Conservation (phyloP, 163 green algal genomes). For the Coccomyxa subellipsoidea region DNA sequence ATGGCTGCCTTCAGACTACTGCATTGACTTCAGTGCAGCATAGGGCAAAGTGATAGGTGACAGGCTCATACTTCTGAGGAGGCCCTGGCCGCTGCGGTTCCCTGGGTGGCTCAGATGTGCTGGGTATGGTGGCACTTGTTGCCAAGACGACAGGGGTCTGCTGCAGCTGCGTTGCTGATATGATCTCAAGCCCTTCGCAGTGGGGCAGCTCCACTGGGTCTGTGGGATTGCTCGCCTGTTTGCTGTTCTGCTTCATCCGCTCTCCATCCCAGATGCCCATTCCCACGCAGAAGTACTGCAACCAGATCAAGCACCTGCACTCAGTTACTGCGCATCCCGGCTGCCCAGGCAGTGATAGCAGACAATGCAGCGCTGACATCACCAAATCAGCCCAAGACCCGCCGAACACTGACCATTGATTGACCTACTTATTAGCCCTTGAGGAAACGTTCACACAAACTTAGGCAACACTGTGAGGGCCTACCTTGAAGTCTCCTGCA, state of each 20-base stretch:
- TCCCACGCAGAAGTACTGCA: conserved; percentile 21
- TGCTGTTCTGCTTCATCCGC: conserved; percentile 11
- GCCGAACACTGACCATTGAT: no score
- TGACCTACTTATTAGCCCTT: background rate
- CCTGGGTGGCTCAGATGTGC: background rate
- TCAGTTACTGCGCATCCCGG: background rate
- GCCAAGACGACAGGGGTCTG: conserved; percentile 3
- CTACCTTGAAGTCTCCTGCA: background rate
- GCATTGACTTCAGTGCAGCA: no score
- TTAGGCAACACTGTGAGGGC: no score
- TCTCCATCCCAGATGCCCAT: conserved; percentile 11
- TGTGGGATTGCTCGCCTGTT: background rate
- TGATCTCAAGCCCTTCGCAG: conserved; percentile 16
- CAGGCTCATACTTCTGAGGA: background rate
- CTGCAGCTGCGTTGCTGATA: conserved; percentile 14
- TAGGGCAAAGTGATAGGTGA: background rate
- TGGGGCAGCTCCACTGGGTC: conserved; percentile 12
- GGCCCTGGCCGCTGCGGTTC: background rate
- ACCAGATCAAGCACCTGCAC: background rate
- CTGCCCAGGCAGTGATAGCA: background rate
- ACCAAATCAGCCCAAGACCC: no score
- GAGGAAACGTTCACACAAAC: no score
- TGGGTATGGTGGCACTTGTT: background rate
- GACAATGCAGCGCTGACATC: no score
- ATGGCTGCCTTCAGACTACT: no score